These are phyloP conservation scores for Oryza rufipogon DNA, from an alignment of 176 grass and related monocot species.

Conservation along the genomic window DNA sequence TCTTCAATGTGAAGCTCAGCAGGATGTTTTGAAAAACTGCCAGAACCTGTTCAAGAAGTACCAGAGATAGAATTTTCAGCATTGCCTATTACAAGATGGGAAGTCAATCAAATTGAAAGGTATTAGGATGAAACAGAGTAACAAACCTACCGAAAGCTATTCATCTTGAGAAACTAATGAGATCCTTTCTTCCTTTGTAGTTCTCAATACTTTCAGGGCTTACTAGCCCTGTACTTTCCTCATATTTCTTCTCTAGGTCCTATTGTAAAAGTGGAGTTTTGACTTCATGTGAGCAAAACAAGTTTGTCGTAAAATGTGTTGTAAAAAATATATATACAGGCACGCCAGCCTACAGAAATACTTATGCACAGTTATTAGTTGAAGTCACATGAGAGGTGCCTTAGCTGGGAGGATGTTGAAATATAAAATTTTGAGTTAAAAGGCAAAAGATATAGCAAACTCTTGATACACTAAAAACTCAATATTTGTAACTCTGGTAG, in stretches of 20 bases:
- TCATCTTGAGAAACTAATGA: conserved; percentile 53
- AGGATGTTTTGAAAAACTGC: conserved; percentile 31
- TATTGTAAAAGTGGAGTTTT: conserved; percentile 43
- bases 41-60: conserved; percentile 32
- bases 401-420: conserved; percentile 1
- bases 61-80: conserved; percentile 26
- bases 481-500: not conserved
- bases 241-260: conserved; percentile 82
- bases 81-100: conserved; percentile 5
- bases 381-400: not conserved
- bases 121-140: conserved; percentile 30
- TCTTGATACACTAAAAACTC: conserved; percentile 7
- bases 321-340: not conserved
- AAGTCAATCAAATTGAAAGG: not conserved
- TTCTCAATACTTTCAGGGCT: conserved; percentile 84
- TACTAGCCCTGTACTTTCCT: conserved; percentile 60
- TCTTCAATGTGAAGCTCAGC: conserved; percentile 27
- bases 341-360: not conserved
- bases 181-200: conserved; percentile 49
- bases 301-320: conserved; percentile 13
- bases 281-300: conserved; percentile 22
- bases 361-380: conserved; percentile 17
- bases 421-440: not conserved
- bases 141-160: conserved; percentile 39
- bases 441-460: conserved; percentile 17